These are phyloP conservation scores for Geotrichum cucujoidarum DNA, from an alignment of 1,139 yeast species.

Conservation along the genomic window DNA sequence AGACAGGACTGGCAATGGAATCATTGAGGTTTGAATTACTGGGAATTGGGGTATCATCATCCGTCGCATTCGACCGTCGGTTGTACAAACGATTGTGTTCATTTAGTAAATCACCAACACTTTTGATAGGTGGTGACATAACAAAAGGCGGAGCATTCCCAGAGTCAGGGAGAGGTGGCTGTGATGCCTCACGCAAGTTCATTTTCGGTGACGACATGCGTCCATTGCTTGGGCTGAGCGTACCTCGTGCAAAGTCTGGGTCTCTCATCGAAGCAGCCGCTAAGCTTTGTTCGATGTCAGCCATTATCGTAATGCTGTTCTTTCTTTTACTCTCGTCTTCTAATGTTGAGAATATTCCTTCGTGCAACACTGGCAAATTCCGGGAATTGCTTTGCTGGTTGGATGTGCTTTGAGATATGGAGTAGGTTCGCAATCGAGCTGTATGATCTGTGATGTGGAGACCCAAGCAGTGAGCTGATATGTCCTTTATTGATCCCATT, in stretches of 20 bases:
- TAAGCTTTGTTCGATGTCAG: too few species aligned
- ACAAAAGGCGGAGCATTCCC: too few species aligned
- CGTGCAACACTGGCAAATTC: too few species aligned
- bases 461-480: constrained; percentile 15
- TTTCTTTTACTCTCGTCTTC: too few species aligned
- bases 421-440: background rate
- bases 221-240: too few species aligned
- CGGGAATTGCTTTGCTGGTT: background rate
- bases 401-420: background rate
- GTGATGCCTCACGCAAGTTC: too few species aligned
- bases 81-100: constrained; percentile 25
- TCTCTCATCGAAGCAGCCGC: too few species aligned
- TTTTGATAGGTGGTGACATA: constrained; percentile 21
- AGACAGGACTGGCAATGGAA: background rate
- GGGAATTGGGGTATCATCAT: constrained; percentile 1
- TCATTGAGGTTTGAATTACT: constrained; percentile 4
- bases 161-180: too few species aligned
- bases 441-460: background rate
- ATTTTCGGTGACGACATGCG: too few species aligned
- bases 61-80: constrained; percentile 1
- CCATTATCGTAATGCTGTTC: too few species aligned
- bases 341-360: too few species aligned
- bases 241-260: too few species aligned
- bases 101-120: constrained; percentile 21
- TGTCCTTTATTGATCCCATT: constrained; percentile 8